Evolutionary conservation across 2,329 filamentous ascomycete species (phyloP).

Genomic region (Apiospora aurea): DNA sequence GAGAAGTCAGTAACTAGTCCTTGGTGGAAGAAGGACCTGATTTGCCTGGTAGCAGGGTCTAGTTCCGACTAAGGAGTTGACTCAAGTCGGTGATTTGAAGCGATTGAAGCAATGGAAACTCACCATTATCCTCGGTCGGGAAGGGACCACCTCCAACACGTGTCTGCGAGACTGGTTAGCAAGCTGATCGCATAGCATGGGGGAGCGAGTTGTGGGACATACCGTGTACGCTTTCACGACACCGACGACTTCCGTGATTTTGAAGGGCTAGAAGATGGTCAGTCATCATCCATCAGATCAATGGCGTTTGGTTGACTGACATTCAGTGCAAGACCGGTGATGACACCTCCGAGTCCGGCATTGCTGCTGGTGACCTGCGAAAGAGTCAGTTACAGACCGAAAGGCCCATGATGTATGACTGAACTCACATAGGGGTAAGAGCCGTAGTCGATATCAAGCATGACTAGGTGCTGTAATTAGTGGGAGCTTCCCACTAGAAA

Average conservation of each 20-base stretch:
- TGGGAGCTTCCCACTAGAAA: background rate
- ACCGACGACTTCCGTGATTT: slow-evolving; percentile 63
- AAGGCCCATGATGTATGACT: background rate
- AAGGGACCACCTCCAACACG: slow-evolving; percentile 66
- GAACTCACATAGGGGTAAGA: slow-evolving; percentile 63
- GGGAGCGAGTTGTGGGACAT: background rate
- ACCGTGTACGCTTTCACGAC: slow-evolving; percentile 68
- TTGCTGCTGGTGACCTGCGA: slow-evolving; percentile 46
- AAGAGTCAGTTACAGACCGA: background rate
- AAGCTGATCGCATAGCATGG: background rate
- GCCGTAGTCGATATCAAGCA: slow-evolving; percentile 65
- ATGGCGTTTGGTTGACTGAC: background rate
- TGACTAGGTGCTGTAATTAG: slow-evolving; percentile 41
- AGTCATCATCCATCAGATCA: background rate
- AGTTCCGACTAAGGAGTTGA: background rate
- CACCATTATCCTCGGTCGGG: slow-evolving; percentile 59
- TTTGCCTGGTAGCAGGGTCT: too few relatives aligned
- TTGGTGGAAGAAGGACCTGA: too few relatives aligned
- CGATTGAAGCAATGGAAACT: too few relatives aligned
- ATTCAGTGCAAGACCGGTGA: slow-evolving; percentile 64
- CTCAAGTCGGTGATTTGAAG: slow-evolving; percentile 32
- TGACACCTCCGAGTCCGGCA: slow-evolving; percentile 64
- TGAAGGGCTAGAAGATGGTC: slow-evolving; percentile 47
- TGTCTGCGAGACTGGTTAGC: slow-evolving; percentile 45
- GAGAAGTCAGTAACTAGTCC: too few relatives aligned